phyloP scores from a whole-genome alignment of 805 yeast species.

The Saccharomycopsis lassenensis region DNA sequence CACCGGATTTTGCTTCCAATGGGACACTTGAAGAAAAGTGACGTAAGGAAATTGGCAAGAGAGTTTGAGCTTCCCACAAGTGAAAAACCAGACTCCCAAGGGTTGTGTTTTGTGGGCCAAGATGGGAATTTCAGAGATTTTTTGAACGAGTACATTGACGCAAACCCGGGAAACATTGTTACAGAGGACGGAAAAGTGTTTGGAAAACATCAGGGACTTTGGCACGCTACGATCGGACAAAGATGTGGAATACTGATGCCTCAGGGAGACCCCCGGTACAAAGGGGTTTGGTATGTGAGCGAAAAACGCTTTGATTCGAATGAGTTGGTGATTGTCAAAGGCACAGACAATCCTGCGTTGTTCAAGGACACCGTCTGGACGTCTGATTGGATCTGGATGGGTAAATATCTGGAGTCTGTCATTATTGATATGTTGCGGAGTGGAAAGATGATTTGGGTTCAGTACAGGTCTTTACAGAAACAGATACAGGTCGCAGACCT shows the following conservation, averaged over 20 bases:
- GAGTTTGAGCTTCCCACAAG: conserved; percentile 46
- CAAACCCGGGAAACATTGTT: conserved; percentile 70
- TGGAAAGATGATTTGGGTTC: conserved; percentile 35
- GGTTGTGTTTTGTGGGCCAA: conserved; percentile 80
- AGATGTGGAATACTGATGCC: conserved; percentile 74
- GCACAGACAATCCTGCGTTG: conserved; percentile 47
- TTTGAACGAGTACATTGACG: conserved; percentile 59
- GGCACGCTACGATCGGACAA: conserved; percentile 96
- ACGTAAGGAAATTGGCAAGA: conserved; percentile 60
- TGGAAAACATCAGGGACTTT: conserved; percentile 78
- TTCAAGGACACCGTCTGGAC: conserved; percentile 30
- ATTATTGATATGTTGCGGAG: conserved; percentile 4
- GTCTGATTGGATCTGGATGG: conserved; percentile 42
- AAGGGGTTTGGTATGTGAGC: conserved; percentile 82
- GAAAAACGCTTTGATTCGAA: conserved; percentile 55
- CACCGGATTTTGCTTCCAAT: conserved; percentile 60
- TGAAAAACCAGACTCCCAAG: conserved; percentile 86
- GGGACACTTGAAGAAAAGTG: conserved; percentile 66
- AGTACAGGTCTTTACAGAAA: conserved; percentile 63
- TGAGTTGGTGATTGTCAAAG: conserved; percentile 70
- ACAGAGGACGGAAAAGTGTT: conserved; percentile 63
- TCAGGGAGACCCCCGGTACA: conserved; percentile 65
- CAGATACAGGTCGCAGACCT: conserved; percentile 33
- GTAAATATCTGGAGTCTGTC: too few relatives aligned
- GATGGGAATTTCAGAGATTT: conserved; percentile 58